Evolutionary conservation across 257 asterid genomes (phyloP).

Genomic region (Mitragyna speciosa): DNA sequence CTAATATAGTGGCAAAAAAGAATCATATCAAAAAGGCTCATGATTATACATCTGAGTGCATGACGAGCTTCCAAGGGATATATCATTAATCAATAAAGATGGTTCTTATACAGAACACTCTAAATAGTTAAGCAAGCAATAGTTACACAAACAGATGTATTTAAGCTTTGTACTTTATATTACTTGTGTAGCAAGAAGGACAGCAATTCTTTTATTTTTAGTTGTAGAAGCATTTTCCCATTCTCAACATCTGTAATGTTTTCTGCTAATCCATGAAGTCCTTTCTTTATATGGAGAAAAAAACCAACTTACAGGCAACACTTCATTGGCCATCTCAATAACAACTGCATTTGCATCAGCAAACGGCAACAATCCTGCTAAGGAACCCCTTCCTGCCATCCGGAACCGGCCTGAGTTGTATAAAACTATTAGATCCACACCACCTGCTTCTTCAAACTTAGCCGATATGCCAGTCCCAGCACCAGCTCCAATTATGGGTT

Average conservation of each 20-base stretch:
- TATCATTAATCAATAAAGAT: neutral
- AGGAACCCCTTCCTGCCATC: slow-evolving; percentile 99
- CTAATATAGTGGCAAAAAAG: neutral
- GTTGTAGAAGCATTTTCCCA: neutral
- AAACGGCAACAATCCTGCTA: slow-evolving; percentile 93
- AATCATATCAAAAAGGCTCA: neutral
- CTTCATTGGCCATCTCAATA: slow-evolving; percentile 96
- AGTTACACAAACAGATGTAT: too few species aligned
- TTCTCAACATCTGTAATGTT: neutral
- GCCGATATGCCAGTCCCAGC: slow-evolving; percentile 99
- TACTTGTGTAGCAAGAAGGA: too few species aligned
- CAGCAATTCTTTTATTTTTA: too few species aligned
- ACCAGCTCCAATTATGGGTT: slow-evolving; percentile 96
- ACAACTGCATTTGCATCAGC: slow-evolving; percentile 98
- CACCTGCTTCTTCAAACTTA: slow-evolving; percentile 97
- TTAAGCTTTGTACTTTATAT: too few species aligned
- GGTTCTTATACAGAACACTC: neutral
- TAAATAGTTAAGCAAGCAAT: neutral
- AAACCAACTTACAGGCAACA: slow-evolving; percentile 71
- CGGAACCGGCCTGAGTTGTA: slow-evolving; percentile 96
- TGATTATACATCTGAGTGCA: neutral
- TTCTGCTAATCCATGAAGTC: neutral
- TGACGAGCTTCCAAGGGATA: neutral
- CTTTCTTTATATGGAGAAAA: neutral
- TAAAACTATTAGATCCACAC: slow-evolving; percentile 85